These are phyloP conservation scores for Butyriboletus loyo DNA, from an alignment of 768 basidiomycete species.

Conservation along the genomic window DNA sequence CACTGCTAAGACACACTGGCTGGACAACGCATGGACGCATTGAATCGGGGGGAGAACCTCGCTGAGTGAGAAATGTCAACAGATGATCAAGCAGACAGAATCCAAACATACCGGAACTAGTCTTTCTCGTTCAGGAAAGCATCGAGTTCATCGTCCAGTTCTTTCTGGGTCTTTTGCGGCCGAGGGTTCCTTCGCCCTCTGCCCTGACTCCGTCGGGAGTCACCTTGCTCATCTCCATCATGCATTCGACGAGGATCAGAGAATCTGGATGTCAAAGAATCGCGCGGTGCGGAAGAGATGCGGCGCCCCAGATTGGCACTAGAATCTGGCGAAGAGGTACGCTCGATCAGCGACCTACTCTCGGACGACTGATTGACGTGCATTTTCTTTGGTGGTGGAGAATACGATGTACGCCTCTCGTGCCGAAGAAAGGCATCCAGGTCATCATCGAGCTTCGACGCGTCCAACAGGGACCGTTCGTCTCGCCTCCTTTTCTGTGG, in stretches of 20 bases:
- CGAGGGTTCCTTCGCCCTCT: constrained; percentile 40
- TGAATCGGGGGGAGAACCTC: neutral
- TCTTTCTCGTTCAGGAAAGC: constrained; percentile 62
- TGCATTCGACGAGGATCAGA: constrained; percentile 18
- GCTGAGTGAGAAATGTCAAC: constrained; percentile 3
- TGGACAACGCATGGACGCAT: neutral
- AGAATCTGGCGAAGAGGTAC: constrained; percentile 47
- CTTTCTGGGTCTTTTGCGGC: constrained; percentile 62
- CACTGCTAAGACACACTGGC: constrained; percentile 3
- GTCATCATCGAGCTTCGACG: constrained; percentile 58
- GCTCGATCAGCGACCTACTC: constrained; percentile 53
- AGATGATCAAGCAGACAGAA: neutral
- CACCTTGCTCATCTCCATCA: constrained; percentile 23
- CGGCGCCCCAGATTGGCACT: constrained; percentile 43
- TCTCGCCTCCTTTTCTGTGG: constrained; percentile 37
- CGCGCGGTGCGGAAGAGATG: constrained; percentile 38
- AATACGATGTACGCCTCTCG: constrained; percentile 32
- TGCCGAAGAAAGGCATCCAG: constrained; percentile 66
- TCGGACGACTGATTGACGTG: constrained; percentile 61
- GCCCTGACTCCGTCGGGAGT: constrained; percentile 28
- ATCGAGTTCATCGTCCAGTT: constrained; percentile 81
- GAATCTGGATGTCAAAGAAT: constrained; percentile 17
- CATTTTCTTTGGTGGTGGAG: constrained; percentile 62
- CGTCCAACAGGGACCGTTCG: constrained; percentile 31
- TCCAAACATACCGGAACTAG: constrained; percentile 21